phyloP scores from a whole-genome alignment of 257 asterid species.

The Galeopsis tetrahit region DNA sequence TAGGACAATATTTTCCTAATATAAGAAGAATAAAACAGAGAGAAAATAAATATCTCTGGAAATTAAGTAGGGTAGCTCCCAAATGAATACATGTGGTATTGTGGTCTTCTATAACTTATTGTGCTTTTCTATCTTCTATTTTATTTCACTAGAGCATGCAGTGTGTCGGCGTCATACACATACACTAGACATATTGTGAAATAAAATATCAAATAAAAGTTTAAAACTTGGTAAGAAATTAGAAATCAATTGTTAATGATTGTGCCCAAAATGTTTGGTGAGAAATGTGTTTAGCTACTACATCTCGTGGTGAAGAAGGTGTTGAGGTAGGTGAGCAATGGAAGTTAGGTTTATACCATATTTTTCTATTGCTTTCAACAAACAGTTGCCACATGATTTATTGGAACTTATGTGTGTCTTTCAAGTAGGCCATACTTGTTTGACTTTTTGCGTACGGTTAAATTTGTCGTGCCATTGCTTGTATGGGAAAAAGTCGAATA shows the following conservation, averaged over 20 bases:
- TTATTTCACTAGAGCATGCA: background rate
- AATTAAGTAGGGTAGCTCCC: background rate
- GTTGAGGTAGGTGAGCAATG: slow-evolving; percentile 40
- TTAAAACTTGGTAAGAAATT: background rate
- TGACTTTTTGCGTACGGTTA: background rate
- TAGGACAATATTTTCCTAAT: background rate
- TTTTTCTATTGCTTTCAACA: slow-evolving; percentile 27
- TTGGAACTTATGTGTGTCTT: slow-evolving; percentile 4
- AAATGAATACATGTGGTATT: background rate
- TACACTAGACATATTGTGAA: background rate
- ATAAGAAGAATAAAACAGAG: slow-evolving; percentile 11
- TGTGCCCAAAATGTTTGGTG: background rate
- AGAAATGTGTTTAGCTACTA: slow-evolving; percentile 16
- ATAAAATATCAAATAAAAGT: background rate
- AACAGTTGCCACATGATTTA: slow-evolving; percentile 18
- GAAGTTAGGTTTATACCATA: slow-evolving; percentile 37
- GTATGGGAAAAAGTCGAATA: background rate
- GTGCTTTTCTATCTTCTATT: slow-evolving; percentile 6
- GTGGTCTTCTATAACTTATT: background rate
- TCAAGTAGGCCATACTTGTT: slow-evolving; percentile 33
- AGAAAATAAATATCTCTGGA: background rate
- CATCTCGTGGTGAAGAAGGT: slow-evolving; percentile 19
- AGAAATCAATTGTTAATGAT: background rate
- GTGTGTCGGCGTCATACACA: background rate
- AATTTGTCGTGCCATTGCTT: background rate